Percentiles rank a stretch among this genome's conserved stretches.
These are phyloP conservation scores for Phytophthora hybrid DNA, from an alignment of 352 stramenopile species.

Conservation along the genomic window DNA sequence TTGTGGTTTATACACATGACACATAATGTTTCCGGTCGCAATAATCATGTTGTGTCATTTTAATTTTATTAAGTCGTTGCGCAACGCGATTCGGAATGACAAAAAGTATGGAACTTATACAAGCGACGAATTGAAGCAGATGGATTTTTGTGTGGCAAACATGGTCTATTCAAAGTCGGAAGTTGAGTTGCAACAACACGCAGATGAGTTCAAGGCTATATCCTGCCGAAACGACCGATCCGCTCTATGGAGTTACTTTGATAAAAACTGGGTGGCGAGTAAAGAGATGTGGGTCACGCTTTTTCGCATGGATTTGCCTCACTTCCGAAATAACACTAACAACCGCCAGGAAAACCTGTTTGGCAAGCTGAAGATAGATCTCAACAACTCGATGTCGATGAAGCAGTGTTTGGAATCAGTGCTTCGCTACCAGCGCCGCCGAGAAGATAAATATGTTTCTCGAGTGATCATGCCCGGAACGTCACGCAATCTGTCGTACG, in stretches of 20 bases:
- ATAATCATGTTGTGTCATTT: constrained; percentile 7
- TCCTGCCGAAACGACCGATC: neutral
- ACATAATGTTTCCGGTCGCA: constrained; percentile 2
- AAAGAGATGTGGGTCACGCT: constrained; percentile 9
- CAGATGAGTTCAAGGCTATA: constrained; percentile 10
- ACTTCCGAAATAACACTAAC: constrained; percentile 22
- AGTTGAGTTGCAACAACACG: neutral
- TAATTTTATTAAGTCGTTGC: constrained; percentile 10
- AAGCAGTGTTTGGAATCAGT: neutral
- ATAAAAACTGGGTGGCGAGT: neutral
- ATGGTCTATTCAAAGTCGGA: constrained; percentile 8
- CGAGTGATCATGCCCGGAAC: neutral
- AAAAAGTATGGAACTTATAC: constrained; percentile 16
- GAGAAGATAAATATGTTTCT: neutral
- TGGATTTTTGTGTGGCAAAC: constrained; percentile 9
- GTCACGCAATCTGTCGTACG: too few relatives aligned
- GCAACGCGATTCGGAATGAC: neutral
- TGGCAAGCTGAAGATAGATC: constrained; percentile 6
- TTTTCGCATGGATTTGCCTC: constrained; percentile 2
- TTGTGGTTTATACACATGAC: too few relatives aligned
- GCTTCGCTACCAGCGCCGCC: neutral
- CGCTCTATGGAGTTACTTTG: neutral
- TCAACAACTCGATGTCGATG: neutral
- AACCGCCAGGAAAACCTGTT: constrained; percentile 12
- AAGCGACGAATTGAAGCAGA: constrained; percentile 3